Evolutionary conservation across 495 filamentous ascomycete genomes (phyloP).

Genomic region (Xylaria acuta): DNA sequence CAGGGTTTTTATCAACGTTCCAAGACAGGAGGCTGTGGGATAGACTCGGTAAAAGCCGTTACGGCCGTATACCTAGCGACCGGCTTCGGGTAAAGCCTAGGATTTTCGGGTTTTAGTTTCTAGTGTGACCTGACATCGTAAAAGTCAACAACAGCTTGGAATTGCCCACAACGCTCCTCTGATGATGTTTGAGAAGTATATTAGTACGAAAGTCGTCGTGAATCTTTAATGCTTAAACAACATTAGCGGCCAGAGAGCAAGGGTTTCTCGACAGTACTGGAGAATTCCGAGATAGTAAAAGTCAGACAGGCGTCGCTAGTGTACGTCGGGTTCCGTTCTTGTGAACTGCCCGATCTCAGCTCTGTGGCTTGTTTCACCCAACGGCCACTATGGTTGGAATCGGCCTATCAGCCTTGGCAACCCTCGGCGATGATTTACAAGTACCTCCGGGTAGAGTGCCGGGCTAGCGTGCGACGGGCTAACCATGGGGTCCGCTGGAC

Average conservation of each 20-base stretch:
- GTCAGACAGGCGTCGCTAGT: not conserved
- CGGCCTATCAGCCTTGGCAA: not conserved
- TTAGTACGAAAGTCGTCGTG: not conserved
- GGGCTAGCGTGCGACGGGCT: not conserved
- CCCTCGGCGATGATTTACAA: not conserved
- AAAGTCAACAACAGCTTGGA: not conserved
- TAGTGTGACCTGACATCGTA: not conserved
- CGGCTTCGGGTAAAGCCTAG: not conserved
- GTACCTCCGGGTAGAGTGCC: not conserved
- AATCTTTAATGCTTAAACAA: not conserved
- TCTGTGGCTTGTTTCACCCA: not conserved
- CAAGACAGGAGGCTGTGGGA: not conserved
- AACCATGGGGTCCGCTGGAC: not conserved
- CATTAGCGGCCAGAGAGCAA: not conserved
- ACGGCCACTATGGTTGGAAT: not conserved
- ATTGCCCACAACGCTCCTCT: not conserved
- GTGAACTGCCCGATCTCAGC: not conserved
- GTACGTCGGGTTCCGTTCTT: not conserved
- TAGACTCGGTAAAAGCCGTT: not conserved
- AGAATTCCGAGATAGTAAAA: not conserved
- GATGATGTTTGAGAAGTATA: not conserved
- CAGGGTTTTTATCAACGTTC: not conserved
- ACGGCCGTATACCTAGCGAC: not conserved
- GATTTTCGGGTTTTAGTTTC: not conserved
- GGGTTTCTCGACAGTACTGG: not conserved